Evolutionary conservation across 192 early-diverging fungal genomes (phyloP).

Genomic region (Gigaspora rosea): DNA sequence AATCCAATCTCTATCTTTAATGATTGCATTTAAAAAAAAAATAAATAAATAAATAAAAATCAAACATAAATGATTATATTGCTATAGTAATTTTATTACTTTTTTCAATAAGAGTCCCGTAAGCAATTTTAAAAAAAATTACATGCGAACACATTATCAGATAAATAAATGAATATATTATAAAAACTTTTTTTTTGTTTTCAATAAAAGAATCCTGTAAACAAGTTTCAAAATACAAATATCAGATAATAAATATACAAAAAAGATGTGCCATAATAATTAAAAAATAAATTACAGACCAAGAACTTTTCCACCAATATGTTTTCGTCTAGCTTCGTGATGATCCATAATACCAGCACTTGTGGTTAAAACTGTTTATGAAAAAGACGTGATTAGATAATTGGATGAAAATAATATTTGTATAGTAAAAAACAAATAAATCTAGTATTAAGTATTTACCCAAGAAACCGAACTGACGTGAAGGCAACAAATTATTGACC

Average conservation of each 20-base stretch:
- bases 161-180: too few species aligned
- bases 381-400: conserved; percentile 9
- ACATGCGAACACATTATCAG: too few species aligned
- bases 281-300: conserved; percentile 45
- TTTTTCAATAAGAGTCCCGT: too few species aligned
- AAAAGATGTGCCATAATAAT: not conserved
- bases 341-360: conserved; percentile 99
- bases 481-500: conserved; percentile 95
- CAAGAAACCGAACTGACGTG: conserved; percentile 98
- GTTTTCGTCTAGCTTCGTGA: conserved; percentile 96
- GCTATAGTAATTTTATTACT: too few species aligned
- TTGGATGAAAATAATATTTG: not conserved
- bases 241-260: not conserved
- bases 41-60: too few species aligned
- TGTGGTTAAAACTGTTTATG: conserved; percentile 68
- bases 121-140: too few species aligned
- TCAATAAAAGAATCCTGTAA: too few species aligned
- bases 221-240: too few species aligned
- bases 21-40: too few species aligned
- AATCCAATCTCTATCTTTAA: too few species aligned
- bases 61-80: too few species aligned
- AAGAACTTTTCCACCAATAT: conserved; percentile 97
- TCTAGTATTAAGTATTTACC: conserved; percentile 43
- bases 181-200: too few species aligned
- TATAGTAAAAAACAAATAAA: not conserved